These are phyloP conservation scores for Neonectria magnoliae DNA, from an alignment of 2,329 filamentous ascomycete genomes.

Conservation along the genomic window DNA sequence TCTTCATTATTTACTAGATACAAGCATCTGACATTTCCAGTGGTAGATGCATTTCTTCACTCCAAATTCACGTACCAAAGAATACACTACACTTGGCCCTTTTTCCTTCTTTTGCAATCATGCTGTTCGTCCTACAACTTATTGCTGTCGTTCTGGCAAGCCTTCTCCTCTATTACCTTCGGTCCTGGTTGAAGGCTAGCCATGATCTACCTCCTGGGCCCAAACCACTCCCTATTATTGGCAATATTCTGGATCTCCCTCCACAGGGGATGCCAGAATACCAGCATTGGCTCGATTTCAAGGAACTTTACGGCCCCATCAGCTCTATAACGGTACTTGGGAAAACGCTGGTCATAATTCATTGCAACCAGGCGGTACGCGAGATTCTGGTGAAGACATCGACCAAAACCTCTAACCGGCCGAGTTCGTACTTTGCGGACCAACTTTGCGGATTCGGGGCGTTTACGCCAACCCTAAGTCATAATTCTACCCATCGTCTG, in stretches of 20 bases:
- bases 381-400: conserved; percentile 51
- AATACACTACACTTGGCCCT: neutral
- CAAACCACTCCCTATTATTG: conserved; percentile 56
- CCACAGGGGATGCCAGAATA: conserved; percentile 47
- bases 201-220: conserved; percentile 58
- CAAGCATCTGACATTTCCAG: neutral
- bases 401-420: conserved; percentile 46
- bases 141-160: neutral
- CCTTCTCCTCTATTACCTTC: conserved; percentile 21
- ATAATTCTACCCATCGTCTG: conserved; percentile 31
- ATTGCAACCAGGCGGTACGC: conserved; percentile 48
- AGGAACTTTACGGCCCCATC: conserved; percentile 50
- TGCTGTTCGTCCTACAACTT: neutral
- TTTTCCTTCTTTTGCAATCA: neutral
- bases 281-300: conserved; percentile 54
- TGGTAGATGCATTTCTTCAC: neutral
- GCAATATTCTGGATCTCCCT: conserved; percentile 61
- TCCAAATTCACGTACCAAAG: neutral
- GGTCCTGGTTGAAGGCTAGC: conserved; percentile 9
- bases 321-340: conserved; percentile 54
- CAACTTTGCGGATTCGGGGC: conserved; percentile 39
- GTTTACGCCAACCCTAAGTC: conserved; percentile 26
- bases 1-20: neutral
- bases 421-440: conserved; percentile 34
- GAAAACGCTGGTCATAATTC: conserved; percentile 52